Evolutionary conservation across 805 yeast species (phyloP), one percentile per base, ranked within the genome.

Genomic region (Starmerella geochares): DNA sequence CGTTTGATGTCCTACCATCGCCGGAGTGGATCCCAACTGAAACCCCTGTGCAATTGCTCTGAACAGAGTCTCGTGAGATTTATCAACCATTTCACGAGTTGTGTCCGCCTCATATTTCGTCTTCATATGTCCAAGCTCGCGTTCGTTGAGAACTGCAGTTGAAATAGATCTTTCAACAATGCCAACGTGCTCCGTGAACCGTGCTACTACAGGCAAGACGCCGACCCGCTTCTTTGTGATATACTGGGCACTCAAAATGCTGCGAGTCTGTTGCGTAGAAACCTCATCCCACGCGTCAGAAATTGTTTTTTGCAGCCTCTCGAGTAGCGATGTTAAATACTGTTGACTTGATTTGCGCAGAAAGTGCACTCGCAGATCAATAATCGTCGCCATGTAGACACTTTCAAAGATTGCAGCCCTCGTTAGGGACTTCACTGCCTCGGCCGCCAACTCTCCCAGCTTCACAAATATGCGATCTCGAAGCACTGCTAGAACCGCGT

Each of bases 301-400:
- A 39, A 79, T 67, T 60, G 75, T 76, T 25, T 77, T 78, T n/a
- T 69, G 65, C 4, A 79, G 55, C 52, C 76, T 77, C 28, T 69
- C 70, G 53, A 81, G 68, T 47, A 73, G 68, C 35, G 73, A 70
- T 51, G 75, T 67, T 19, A 75, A 66, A 57, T 74, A 85, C 54
- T 84, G 95, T 60, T 81, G 87, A 61, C 77, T 76, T 1, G 81
- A 69, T 8, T 75, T 66, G 9, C 73, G 73, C 17, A 71, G 60
- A 10, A 58, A 60, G 21, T 57, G 58, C 5, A 65, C 57, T n/a
- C 67, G 63, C 23, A 65, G 57, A 51, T 78, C 80, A 9, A 78
- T 56, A 33, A 70, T 62, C 1, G 71, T 57, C 41, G 74, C 53
- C 1, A 76, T 56, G 3, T 69, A 65, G 0, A 80, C 77, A 14